Evolutionary conservation across 495 filamentous ascomycete genomes (phyloP), one percentile per base, ranked within the genome.

Genomic region (Chaetomium tenue): DNA sequence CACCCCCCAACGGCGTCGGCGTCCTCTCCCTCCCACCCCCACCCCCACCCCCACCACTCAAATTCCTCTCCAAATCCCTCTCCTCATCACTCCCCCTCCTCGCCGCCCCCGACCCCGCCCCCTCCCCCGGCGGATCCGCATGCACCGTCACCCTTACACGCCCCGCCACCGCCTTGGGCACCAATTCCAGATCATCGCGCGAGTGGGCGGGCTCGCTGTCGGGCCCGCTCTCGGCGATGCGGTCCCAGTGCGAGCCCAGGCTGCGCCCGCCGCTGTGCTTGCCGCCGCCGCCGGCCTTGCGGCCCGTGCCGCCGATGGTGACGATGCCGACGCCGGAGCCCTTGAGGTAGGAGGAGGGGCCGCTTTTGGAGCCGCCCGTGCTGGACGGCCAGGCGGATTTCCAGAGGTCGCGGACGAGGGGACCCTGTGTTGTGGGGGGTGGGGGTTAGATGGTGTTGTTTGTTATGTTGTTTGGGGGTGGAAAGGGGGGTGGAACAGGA

Each of bases 341-440:
- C 40, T 60, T 50, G 5, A 20, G 46, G 16, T 60, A 42, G 0
- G 58, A 60, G 47, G 22, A 20, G 1, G n/a, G 11, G 1, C 28
- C n/a, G 46, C 26, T 51, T 26, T 60, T 40, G 44, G 58, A 60
- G 2, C 26, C 44, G 58, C 26, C 30, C 0, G 46, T 51, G 55
- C 22, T 58, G 7, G 58, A 37, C 5, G 58, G 58, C 58, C 58
- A 60, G n/a, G 58, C 58, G 2, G 58, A 60, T 23, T 37, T 51
- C 58, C 58, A 60, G 18, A 60, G 28, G 23, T 60, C 58, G n/a
- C 58, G 57, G 20, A 60, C 58, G 1, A 60, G 46, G 26, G 58
- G 58, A 5, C 58, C 46, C 58, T 60, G 42, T 37, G n/a, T n/a
- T n/a, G n/a, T 30, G 25, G 16, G 26, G 18, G 18, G 11, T 30